A percentile compares a stretch with the other conserved stretches of the same genome.
phyloP scores from a whole-genome alignment of 2,329 filamentous ascomycete genomes.

The Metarhizium rileyi region DNA sequence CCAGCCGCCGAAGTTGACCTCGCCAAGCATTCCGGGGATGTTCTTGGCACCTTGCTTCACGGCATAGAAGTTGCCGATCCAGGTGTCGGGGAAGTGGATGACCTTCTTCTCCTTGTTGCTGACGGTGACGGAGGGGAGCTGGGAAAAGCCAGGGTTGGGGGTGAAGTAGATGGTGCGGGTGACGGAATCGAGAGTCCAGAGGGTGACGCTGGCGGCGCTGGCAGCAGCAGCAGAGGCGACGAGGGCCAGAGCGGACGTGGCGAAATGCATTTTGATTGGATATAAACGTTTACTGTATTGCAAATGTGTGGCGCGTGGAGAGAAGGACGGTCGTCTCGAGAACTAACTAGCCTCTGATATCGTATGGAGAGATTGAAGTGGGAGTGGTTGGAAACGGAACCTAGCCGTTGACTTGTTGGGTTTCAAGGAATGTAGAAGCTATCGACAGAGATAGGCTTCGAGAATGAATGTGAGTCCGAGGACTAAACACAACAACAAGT shows the following conservation, averaged over 20 bases:
- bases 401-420: neutral
- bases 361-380: neutral
- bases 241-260: slow-evolving; percentile 32
- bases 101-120: slow-evolving; percentile 26
- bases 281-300: slow-evolving; percentile 9
- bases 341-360: slow-evolving; percentile 8
- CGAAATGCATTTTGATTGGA: slow-evolving; percentile 43
- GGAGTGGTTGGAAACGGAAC: neutral
- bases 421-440: slow-evolving; percentile 4
- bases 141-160: slow-evolving; percentile 26
- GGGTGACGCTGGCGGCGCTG: slow-evolving; percentile 42
- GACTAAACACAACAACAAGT: slow-evolving; percentile 5
- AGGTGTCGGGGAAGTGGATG: slow-evolving; percentile 32
- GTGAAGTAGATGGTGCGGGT: slow-evolving; percentile 43
- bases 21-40: slow-evolving; percentile 41
- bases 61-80: slow-evolving; percentile 43
- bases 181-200: slow-evolving; percentile 46
- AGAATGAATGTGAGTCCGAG: slow-evolving; percentile 18
- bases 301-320: slow-evolving; percentile 5
- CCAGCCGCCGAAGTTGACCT: slow-evolving; percentile 40
- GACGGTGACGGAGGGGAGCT: slow-evolving; percentile 30
- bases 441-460: slow-evolving; percentile 11
- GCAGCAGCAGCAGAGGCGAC: slow-evolving; percentile 32
- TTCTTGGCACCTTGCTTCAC: slow-evolving; percentile 33
- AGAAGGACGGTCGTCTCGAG: slow-evolving; percentile 11